Evolutionary conservation across 208 protist genomes (phyloP).

Genomic region (Leishmania braziliensis): DNA sequence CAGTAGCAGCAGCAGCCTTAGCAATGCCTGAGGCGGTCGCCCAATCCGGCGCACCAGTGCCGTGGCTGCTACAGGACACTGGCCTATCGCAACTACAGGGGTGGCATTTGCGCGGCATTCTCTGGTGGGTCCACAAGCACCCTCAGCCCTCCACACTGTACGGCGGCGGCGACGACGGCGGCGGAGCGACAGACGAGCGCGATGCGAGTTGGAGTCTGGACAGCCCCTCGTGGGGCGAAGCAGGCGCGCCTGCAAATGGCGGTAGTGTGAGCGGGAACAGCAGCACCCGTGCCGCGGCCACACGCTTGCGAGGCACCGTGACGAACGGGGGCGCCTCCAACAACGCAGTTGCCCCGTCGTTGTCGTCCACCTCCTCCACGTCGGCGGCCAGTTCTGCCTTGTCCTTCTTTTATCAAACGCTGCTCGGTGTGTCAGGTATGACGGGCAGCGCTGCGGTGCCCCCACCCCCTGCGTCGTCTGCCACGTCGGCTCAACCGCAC

Average conservation of each 20-base stretch:
- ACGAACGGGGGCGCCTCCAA: background rate
- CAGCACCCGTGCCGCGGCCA: background rate
- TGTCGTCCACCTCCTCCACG: background rate
- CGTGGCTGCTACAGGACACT: slow-evolving; percentile 11
- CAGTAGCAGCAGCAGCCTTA: background rate
- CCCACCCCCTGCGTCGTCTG: too few relatives aligned
- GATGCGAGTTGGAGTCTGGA: background rate
- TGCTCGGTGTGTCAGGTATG: slow-evolving; percentile 13
- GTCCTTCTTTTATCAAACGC: slow-evolving; percentile 18
- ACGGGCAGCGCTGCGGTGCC: background rate
- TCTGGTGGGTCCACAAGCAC: slow-evolving; percentile 21
- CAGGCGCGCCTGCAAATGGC: background rate
- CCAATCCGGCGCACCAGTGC: background rate
- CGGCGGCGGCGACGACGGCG: slow-evolving; percentile 1
- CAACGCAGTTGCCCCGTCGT: background rate
- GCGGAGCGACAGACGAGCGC: background rate
- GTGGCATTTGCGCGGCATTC: slow-evolving; percentile 13
- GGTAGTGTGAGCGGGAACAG: background rate
- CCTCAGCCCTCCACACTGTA: slow-evolving; percentile 14
- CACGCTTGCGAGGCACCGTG: background rate
- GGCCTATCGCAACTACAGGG: slow-evolving; percentile 1
- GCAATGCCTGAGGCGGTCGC: background rate
- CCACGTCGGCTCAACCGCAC: background rate
- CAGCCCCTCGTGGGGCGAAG: background rate
- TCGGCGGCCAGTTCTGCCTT: background rate